A percentile compares a stretch with the other conserved stretches of the same genome.
These are phyloP conservation scores for Abortiporus biennis DNA, from an alignment of 1,284 basidiomycete genomes.

Conservation along the genomic window DNA sequence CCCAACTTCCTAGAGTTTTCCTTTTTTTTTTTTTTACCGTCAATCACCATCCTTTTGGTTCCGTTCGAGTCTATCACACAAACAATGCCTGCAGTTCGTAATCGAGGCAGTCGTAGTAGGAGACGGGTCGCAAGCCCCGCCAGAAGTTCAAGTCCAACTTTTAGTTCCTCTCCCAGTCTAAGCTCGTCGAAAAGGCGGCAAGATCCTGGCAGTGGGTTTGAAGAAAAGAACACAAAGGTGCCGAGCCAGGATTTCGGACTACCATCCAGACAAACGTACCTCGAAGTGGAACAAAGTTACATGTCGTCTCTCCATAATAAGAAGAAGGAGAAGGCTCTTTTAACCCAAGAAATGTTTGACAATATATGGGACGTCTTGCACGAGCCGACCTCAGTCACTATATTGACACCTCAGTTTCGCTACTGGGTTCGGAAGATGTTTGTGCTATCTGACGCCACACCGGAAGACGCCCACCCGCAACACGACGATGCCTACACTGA, in stretches of 20 bases:
- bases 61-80: too few relatives aligned
- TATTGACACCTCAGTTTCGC: slow-evolving; percentile 41
- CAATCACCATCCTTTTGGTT: too few relatives aligned
- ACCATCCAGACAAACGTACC: slow-evolving; percentile 38
- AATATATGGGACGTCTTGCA: slow-evolving; percentile 61
- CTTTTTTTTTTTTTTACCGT: too few relatives aligned
- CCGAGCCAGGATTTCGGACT: slow-evolving; percentile 13
- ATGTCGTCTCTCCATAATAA: slow-evolving; percentile 45
- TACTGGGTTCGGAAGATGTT: slow-evolving; percentile 83
- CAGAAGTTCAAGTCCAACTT: too few relatives aligned
- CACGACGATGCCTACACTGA: slow-evolving; percentile 14
- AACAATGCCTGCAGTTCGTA: too few relatives aligned
- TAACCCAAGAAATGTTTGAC: slow-evolving; percentile 63
- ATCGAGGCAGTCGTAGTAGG: too few relatives aligned
- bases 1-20: too few relatives aligned
- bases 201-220: too few relatives aligned
- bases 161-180: too few relatives aligned
- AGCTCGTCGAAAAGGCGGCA: too few relatives aligned
- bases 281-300: slow-evolving; percentile 47
- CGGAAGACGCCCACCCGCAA: slow-evolving; percentile 5
- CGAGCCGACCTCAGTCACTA: slow-evolving; percentile 12
- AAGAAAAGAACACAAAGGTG: too few relatives aligned
- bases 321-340: slow-evolving; percentile 64
- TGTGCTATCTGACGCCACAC: slow-evolving; percentile 33
- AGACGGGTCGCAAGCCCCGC: too few relatives aligned